Conservation (phyloP, 306 rosid species). For the Sicyos edulis region DNA sequence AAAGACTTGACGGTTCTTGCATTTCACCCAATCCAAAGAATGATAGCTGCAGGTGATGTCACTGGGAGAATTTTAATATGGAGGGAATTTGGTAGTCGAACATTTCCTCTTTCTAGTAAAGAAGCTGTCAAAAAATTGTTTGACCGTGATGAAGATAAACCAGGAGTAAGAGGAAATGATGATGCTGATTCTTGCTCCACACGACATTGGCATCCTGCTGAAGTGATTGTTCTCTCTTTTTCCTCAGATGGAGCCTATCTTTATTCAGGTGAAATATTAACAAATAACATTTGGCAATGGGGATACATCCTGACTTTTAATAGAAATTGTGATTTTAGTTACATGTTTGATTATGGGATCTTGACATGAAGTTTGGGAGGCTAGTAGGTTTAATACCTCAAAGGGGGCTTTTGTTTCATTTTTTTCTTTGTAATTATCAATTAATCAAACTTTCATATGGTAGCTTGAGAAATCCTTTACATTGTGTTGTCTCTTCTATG, state of each 20-base stretch:
- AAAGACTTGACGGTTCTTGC: slow-evolving; percentile 51
- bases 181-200: slow-evolving; percentile 82
- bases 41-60: slow-evolving; percentile 84
- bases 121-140: slow-evolving; percentile 26
- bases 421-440: too few species aligned
- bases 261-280: slow-evolving; percentile 55
- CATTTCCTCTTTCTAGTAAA: slow-evolving; percentile 31
- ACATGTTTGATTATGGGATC: background rate
- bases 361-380: background rate
- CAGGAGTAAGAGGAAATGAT: slow-evolving; percentile 74
- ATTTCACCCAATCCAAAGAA: slow-evolving; percentile 72
- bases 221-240: slow-evolving; percentile 58
- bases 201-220: slow-evolving; percentile 87
- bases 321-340: background rate
- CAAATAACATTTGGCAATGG: slow-evolving; percentile 8
- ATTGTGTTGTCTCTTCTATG: background rate
- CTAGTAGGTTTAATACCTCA: background rate
- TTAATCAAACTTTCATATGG: background rate
- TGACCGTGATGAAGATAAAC: slow-evolving; percentile 40
- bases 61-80: slow-evolving; percentile 81
- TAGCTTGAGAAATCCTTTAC: background rate
- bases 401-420: background rate
- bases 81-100: slow-evolving; percentile 61
- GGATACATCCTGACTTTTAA: background rate
- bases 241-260: slow-evolving; percentile 81